Conservation (phyloP, 2,329 filamentous ascomycete species). For the Neurospora crassa region DNA sequence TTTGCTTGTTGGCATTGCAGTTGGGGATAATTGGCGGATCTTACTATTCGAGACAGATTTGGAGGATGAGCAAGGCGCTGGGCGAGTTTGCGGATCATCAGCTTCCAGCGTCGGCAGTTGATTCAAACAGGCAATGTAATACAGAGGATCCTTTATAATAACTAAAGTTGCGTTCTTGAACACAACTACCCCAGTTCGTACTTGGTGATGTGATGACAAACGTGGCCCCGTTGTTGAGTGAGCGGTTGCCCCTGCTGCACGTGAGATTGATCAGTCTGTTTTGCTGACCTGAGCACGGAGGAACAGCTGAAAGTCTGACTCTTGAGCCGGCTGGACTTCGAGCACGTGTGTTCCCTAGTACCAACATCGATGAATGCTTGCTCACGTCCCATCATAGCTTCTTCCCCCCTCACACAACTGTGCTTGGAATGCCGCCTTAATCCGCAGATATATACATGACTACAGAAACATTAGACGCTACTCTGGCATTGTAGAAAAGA, state of each 20-base stretch:
- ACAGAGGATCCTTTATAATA: background rate
- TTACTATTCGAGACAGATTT: background rate
- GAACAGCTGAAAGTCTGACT: background rate
- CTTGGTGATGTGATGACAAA: background rate
- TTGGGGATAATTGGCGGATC: background rate
- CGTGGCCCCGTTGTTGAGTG: background rate
- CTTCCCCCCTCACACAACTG: background rate
- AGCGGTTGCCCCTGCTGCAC: background rate
- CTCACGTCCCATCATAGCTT: background rate
- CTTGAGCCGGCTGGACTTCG: background rate
- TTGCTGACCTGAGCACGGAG: background rate
- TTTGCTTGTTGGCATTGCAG: background rate
- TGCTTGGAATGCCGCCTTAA: conserved; percentile 23
- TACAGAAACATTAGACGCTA: conserved; percentile 21
- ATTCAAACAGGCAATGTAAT: background rate
- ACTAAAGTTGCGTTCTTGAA: background rate
- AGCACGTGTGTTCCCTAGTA: background rate
- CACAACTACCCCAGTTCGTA: background rate
- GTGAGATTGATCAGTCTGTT: background rate
- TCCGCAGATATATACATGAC: conserved; percentile 66
- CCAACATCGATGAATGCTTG: background rate
- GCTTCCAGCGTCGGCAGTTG: background rate
- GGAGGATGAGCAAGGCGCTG: background rate
- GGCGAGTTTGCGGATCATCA: background rate
- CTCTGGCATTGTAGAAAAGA: background rate